Evolutionary conservation across 2,329 filamentous ascomycete species (phyloP), one percentile per base, ranked within the genome.

Genomic region (Penicillium carneum): DNA sequence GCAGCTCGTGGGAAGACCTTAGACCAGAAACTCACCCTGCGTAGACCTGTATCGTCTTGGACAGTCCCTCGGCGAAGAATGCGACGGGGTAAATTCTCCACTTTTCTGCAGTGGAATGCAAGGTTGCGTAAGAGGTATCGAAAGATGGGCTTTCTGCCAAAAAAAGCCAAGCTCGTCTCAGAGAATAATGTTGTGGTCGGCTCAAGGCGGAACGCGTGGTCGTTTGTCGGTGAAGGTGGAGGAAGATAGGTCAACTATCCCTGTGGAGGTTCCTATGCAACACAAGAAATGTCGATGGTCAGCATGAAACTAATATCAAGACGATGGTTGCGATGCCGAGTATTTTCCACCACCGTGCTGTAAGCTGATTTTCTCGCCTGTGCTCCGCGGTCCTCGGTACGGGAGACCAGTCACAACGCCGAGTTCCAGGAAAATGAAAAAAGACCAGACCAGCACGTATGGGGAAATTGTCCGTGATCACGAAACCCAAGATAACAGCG

Each of bases 51-150:
- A 29, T 46, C 55, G 39, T 16, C 26, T 42, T 48, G 59, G 45
- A 52, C 53, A 61, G 39, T 57, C 41, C 42, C 31, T 56, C 36
- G 34, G 45, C 52, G 42, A 57, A 47, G 48, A 56, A 59, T 61
- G 53, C 38, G 34, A 49, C 53, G 11, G 47, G 43, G 55, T 45
- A 26, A 23, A 54, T 54, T 59, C 48, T 62, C 57, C 57, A 59
- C 57, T 65, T 58, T 49, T 58, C 56, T 63, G 47, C 63, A 61
- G 63, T 59, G 64, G 50, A 66, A 66, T 64, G 63, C 62, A 51
- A 57, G 63, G 55, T 49, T 59, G 59, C 58, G 59, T 57, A 55
- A 52, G 42, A 46, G 36, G 42, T 51, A 43, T 31, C 45, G 31
- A 59, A 26, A 10, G 50, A 33, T 43, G 20, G 23, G 12, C 39